Base-by-base conservation (phyloP, 78 protist genomes). In the Salpingoeca rosetta region DNA sequence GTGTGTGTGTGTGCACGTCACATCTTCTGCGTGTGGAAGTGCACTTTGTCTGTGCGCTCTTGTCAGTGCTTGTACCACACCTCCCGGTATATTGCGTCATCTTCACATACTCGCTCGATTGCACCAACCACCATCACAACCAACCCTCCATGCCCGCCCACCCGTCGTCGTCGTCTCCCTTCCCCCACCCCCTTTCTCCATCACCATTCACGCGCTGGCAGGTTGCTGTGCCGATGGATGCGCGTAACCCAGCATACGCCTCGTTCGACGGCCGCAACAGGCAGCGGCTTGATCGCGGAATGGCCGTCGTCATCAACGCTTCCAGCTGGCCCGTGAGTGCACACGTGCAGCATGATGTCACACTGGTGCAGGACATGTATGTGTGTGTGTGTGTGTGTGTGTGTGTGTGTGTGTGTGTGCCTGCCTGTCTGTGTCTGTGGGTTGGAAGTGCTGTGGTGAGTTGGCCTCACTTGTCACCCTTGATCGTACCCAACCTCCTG, bases 241-340 rank as follows among this genome's bases (percentile, higher is more conserved):
- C 72, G n/a, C 85, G 85, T 25, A 38, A 36, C 78, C 1, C 51
- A 40, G 85, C 76, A 31, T 45, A 12, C 36, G 78, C 26, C 12
- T 37, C 79, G 24, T 40, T 82, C 36, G 85, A 82, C 51, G 85
- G 85, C 1, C 85, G 85, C 45, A 82, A 82, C 78, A 1, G 56
- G 0, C 45, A 1, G 1, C 38, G 65, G 38, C 85, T 82, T 27
- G 0, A 28, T 37, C 36, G 27, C 39, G 56, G 78, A 27, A 78
- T 65, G 27, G 56, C 40, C 40, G 1, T 82, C 1, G 37, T 25
- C 39, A n/a, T 82, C 28, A 2, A 24, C 27, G 10, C 45, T 3
- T 41, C 57, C 40, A 17, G 36, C 85, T 72, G 17, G 37, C 51
- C 76, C 56, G 56, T 43, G 17, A 7, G 38, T 75, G 11, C 25